phyloP scores from a whole-genome alignment of 1,139 yeast genomes.

The Casaregolazyma lundiana region DNA sequence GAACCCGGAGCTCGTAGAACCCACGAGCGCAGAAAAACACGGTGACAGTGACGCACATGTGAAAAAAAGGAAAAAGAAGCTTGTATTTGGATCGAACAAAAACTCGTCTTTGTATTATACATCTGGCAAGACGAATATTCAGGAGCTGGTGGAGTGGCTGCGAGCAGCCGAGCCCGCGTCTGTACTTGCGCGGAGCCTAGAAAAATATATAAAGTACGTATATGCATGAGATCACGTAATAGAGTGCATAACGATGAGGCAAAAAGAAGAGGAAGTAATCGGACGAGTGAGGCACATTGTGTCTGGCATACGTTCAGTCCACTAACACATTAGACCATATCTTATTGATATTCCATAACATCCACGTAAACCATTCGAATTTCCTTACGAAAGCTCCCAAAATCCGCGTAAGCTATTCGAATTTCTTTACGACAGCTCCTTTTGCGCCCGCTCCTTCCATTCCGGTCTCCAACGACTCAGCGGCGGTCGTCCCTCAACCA shows the following conservation, averaged over 20 bases:
- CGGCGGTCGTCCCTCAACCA: slow-evolving; percentile 23
- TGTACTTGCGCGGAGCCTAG: slow-evolving; percentile 14
- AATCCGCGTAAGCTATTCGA: no score
- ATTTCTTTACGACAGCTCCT: no score
- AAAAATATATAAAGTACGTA: slow-evolving; percentile 14
- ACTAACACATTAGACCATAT: no score
- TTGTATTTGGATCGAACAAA: slow-evolving; percentile 3
- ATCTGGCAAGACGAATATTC: slow-evolving; percentile 24
- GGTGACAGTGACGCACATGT: background rate
- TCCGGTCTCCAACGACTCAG: slow-evolving; percentile 29
- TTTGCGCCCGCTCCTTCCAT: no score
- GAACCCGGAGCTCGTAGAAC: slow-evolving; percentile 2
- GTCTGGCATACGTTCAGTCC: no score
- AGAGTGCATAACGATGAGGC: no score
- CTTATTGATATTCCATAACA: no score
- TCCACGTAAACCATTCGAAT: no score
- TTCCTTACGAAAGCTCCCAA: no score
- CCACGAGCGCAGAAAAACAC: background rate
- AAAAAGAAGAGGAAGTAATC: no score
- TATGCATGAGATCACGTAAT: slow-evolving; percentile 1
- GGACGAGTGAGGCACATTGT: no score
- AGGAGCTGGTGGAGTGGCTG: slow-evolving; percentile 27
- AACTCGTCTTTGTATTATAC: slow-evolving; percentile 21
- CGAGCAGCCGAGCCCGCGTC: slow-evolving; percentile 6
- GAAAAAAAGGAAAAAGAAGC: slow-evolving; percentile 3